These are phyloP conservation scores for Lagenaria siceraria DNA, from an alignment of 306 rosid species.

Conservation along the genomic window DNA sequence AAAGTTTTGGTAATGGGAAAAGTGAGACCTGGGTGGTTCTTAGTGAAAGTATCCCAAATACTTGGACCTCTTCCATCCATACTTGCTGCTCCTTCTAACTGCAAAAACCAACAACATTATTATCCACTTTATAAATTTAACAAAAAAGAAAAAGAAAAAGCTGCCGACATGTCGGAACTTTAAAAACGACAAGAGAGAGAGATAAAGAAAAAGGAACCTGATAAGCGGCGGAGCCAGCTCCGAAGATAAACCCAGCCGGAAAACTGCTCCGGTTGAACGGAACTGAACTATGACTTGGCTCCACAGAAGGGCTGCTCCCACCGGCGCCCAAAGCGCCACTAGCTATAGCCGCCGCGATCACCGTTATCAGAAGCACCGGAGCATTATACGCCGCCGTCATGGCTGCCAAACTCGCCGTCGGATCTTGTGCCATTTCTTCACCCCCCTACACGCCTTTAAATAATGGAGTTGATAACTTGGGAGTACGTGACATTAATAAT, in stretches of 20 bases:
- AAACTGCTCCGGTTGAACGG: constrained; percentile 23
- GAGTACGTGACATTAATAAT: no score
- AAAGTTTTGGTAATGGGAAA: no score
- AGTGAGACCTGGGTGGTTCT: constrained; percentile 24
- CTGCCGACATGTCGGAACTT: not conserved
- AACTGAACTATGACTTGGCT: not conserved
- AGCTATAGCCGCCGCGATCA: not conserved
- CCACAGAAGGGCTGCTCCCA: not conserved
- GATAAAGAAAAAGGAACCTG: constrained; percentile 14
- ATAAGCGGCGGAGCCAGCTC: constrained; percentile 31
- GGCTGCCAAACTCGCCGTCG: not conserved
- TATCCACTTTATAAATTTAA: not conserved
- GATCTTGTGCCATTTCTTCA: not conserved
- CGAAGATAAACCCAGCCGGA: constrained; percentile 28
- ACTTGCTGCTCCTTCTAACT: constrained; percentile 43
- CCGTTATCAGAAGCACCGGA: not conserved
- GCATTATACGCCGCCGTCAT: not conserved
- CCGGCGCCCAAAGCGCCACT: not conserved
- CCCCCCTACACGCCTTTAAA: not conserved
- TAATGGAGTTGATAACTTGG: not conserved
- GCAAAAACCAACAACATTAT: not conserved
- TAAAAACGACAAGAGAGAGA: no score
- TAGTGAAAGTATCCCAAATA: constrained; percentile 45
- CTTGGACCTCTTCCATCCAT: constrained; percentile 37
- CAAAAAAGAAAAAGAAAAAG: no score